Percentiles rank a stretch among this genome's conserved stretches.
These are phyloP conservation scores for Podila epicladia DNA, from an alignment of 192 early-diverging fungal genomes.

Conservation along the genomic window DNA sequence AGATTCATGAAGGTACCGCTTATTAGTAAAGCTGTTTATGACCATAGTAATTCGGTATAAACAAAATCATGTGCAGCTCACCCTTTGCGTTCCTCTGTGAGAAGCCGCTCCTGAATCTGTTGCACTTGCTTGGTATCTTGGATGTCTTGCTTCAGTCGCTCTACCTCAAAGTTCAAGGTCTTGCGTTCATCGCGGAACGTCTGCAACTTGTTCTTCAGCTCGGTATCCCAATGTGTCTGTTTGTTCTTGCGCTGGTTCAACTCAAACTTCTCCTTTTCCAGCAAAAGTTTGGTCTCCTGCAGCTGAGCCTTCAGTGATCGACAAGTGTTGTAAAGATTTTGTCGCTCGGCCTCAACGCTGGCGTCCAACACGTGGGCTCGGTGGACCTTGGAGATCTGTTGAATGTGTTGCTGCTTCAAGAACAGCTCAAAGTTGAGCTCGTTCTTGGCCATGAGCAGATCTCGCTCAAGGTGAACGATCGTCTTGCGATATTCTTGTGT, in stretches of 20 bases:
- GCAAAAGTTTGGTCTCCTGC: slow-evolving; percentile 44
- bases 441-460: slow-evolving; percentile 62
- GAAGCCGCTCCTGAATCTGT: slow-evolving; percentile 30
- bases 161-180: slow-evolving; percentile 54
- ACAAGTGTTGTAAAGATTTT: slow-evolving; percentile 61
- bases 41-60: not conserved
- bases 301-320: slow-evolving; percentile 58
- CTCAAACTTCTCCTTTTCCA: slow-evolving; percentile 61
- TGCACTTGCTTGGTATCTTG: slow-evolving; percentile 46
- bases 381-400: slow-evolving; percentile 67
- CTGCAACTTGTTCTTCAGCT: slow-evolving; percentile 56
- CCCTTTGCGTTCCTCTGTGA: slow-evolving; percentile 45
- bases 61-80: not conserved
- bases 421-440: slow-evolving; percentile 71
- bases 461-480: slow-evolving; percentile 57
- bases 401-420: slow-evolving; percentile 68
- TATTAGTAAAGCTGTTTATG: not conserved
- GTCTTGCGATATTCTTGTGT: slow-evolving; percentile 36
- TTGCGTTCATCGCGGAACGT: slow-evolving; percentile 59
- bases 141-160: slow-evolving; percentile 51
- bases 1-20: not conserved
- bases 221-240: slow-evolving; percentile 66
- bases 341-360: slow-evolving; percentile 62
- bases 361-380: slow-evolving; percentile 65
- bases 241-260: slow-evolving; percentile 55